A percentile compares a stretch with the other conserved stretches of the same genome.
Conservation (phyloP, 164 flowering plant species). For the Kingdonia uniflora region DNA sequence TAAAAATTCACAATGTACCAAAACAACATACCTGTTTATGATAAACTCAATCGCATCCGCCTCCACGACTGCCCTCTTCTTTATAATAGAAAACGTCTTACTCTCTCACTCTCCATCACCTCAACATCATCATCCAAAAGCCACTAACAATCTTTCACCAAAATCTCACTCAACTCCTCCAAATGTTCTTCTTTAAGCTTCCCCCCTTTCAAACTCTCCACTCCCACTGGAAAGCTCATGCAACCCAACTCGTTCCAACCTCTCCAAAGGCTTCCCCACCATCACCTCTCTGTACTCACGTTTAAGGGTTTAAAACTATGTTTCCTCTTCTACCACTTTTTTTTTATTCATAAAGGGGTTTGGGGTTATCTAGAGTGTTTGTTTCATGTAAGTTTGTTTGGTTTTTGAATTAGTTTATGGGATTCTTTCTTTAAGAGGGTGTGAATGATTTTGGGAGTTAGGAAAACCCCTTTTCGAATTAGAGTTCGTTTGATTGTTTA, state of each 20-base stretch:
- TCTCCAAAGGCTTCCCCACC: slow-evolving; percentile 91
- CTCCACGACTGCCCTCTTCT: slow-evolving; percentile 32
- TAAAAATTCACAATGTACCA: background rate
- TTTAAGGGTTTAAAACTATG: slow-evolving; percentile 34
- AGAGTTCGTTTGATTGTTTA: slow-evolving; percentile 51
- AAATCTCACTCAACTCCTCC: slow-evolving; percentile 50
- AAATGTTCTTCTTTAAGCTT: slow-evolving; percentile 45
- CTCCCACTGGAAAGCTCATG: slow-evolving; percentile 35
- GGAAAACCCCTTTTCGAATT: slow-evolving; percentile 41
- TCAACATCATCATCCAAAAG: slow-evolving; percentile 60
- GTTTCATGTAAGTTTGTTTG: slow-evolving; percentile 24
- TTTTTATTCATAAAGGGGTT: slow-evolving; percentile 34
- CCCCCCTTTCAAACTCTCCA: slow-evolving; percentile 34
- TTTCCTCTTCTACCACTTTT: slow-evolving; percentile 35
- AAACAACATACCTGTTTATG: slow-evolving; percentile 46
- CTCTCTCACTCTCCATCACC: slow-evolving; percentile 14
- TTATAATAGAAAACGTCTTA: slow-evolving; percentile 9
- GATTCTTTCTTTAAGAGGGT: slow-evolving; percentile 71
- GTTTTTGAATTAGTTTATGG: slow-evolving; percentile 53
- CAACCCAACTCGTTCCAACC: slow-evolving; percentile 30
- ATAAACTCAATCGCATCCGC: slow-evolving; percentile 45
- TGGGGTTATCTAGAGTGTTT: too few relatives aligned
- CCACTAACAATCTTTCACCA: slow-evolving; percentile 39
- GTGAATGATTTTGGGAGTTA: too few relatives aligned
- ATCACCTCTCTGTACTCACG: too few relatives aligned